These are phyloP conservation scores for Corylus americana DNA, from an alignment of 306 rosid species.

Conservation along the genomic window DNA sequence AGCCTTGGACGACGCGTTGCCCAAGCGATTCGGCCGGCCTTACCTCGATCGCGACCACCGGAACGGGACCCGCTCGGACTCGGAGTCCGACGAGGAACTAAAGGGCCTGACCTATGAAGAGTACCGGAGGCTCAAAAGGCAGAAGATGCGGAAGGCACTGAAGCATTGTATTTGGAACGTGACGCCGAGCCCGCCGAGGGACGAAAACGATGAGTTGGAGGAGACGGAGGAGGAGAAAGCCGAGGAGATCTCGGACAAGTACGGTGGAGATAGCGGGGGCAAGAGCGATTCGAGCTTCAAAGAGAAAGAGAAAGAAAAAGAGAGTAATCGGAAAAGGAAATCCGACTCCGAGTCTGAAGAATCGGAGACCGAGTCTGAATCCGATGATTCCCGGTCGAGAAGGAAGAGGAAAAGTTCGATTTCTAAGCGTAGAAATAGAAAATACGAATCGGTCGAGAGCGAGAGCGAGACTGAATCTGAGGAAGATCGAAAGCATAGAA, in stretches of 20 bases:
- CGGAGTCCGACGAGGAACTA: conserved; percentile 82
- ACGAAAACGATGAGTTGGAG: conserved; percentile 53
- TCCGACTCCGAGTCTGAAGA: conserved; percentile 24
- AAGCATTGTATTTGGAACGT: conserved; percentile 74
- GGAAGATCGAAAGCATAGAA: conserved; percentile 45
- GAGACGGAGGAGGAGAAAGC: conserved; percentile 52
- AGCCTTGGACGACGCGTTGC: conserved; percentile 38
- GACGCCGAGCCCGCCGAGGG: conserved; percentile 87
- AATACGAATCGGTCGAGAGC: conserved; percentile 13
- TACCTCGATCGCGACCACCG: conserved; percentile 40
- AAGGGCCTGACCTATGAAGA: conserved; percentile 74
- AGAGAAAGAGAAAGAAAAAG: conserved; percentile 32
- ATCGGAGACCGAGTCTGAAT: conserved; percentile 28
- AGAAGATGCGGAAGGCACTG: conserved; percentile 73
- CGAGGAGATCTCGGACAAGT: conserved; percentile 48
- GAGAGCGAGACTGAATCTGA: conserved; percentile 48
- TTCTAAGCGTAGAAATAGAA: conserved; percentile 40
- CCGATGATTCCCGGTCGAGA: conserved; percentile 44
- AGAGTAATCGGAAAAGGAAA: conserved; percentile 17
- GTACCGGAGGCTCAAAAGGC: conserved; percentile 74
- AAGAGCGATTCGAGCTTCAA: conserved; percentile 30
- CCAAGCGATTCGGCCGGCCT: conserved; percentile 65
- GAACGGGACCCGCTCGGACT: conserved; percentile 46
- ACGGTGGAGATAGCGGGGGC: conserved; percentile 16
- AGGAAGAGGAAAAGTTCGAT: conserved; percentile 35